A percentile compares a stretch with the other conserved stretches of the same genome.
phyloP scores from a whole-genome alignment of 169 alveolate genomes.

The Fabrea salina region DNA sequence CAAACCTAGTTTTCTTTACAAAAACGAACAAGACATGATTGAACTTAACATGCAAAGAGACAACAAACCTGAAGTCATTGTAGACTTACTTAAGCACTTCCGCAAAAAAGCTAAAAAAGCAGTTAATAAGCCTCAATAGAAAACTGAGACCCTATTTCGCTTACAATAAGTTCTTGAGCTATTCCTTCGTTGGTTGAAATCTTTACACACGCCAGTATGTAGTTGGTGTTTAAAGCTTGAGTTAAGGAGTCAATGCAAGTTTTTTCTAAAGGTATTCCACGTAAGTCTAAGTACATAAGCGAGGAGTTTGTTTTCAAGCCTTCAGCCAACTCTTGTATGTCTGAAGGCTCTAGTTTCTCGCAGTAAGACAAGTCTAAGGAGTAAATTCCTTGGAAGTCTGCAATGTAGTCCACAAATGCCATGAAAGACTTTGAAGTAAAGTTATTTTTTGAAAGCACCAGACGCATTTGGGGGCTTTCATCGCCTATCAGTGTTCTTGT shows the following conservation, averaged over 20 bases:
- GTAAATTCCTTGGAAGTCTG: not conserved
- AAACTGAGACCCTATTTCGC: too few species aligned
- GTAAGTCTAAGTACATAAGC: not conserved
- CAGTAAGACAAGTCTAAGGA: not conserved
- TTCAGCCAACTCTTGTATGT: not conserved
- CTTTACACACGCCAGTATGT: not conserved
- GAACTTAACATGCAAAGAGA: not conserved
- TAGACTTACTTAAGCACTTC: not conserved
- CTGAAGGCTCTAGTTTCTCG: not conserved
- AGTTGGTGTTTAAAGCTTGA: not conserved
- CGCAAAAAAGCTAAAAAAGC: too few species aligned
- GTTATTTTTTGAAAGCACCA: not conserved
- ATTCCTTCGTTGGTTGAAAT: not conserved
- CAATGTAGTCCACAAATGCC: not conserved
- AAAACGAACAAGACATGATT: not conserved
- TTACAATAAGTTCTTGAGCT: too few species aligned
- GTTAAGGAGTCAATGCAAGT: not conserved
- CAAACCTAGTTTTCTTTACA: not conserved
- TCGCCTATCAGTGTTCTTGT: not conserved
- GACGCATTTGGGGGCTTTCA: not conserved
- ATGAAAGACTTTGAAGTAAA: not conserved
- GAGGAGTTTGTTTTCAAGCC: not conserved
- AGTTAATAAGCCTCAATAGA: too few species aligned
- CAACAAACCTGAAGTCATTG: not conserved
- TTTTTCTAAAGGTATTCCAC: not conserved